Percentiles rank a stretch among this genome's conserved stretches.
Evolutionary conservation across 176 grass and related monocot species (phyloP).

Genomic region (Saccharum officinarum): DNA sequence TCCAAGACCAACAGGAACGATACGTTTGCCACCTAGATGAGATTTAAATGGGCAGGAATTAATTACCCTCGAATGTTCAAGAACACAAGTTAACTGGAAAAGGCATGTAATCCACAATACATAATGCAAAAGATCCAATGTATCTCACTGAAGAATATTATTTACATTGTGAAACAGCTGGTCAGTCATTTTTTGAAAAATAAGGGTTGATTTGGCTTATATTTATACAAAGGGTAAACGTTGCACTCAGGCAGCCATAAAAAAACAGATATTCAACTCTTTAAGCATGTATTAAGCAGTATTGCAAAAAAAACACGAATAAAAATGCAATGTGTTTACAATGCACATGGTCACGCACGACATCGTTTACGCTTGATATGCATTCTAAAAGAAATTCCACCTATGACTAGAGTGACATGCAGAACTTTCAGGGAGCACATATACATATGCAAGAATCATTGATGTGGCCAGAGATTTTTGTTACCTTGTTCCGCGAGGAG

Average conservation of each 20-base stretch:
- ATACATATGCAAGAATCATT: not conserved
- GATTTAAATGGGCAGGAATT: constrained; percentile 13
- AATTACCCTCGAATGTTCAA: not conserved
- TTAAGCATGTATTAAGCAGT: constrained; percentile 6
- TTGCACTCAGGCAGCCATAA: not conserved
- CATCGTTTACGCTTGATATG: not conserved
- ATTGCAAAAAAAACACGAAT: not conserved
- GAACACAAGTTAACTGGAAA: not conserved
- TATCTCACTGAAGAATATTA: not conserved
- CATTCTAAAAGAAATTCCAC: not conserved
- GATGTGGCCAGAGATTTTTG: not conserved
- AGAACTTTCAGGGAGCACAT: not conserved
- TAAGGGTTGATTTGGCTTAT: not conserved
- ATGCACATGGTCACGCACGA: not conserved
- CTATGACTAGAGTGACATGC: not conserved
- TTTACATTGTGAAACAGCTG: not conserved
- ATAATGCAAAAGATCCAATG: not conserved
- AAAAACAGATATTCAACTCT: not conserved
- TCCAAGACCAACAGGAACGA: constrained; percentile 84
- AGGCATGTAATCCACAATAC: not conserved
- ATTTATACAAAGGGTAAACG: not conserved
- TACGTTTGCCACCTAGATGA: constrained; percentile 68
- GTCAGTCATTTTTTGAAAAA: not conserved
- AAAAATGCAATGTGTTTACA: not conserved
- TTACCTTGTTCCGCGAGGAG: constrained; percentile 80